These are phyloP conservation scores for Fragosphaeria purpurea DNA, from an alignment of 2,329 filamentous ascomycete genomes.

Conservation along the genomic window DNA sequence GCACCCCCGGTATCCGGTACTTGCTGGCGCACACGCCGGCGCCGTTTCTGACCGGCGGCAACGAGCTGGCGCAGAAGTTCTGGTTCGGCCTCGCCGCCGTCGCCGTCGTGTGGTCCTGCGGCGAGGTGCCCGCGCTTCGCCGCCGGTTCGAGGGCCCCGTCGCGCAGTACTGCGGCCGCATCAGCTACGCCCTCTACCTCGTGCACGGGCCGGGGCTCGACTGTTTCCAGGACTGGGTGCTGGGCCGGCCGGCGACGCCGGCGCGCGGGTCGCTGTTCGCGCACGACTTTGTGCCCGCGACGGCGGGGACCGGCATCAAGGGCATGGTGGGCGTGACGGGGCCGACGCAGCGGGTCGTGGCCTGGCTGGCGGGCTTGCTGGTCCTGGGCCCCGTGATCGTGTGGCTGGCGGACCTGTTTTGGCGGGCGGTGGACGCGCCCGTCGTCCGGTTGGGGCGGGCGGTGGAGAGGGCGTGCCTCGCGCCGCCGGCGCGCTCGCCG, in stretches of 20 bases:
- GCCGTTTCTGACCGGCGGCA: conserved; percentile 18
- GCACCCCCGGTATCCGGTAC: conserved; percentile 23
- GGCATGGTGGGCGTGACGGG: conserved; percentile 23
- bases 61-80: conserved; percentile 24
- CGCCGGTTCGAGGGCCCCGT: conserved; percentile 34
- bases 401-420: conserved; percentile 50
- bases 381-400: conserved; percentile 29
- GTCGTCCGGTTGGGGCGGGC: conserved; percentile 20
- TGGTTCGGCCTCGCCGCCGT: conserved; percentile 27
- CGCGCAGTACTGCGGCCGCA: conserved; percentile 45
- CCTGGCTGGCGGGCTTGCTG: conserved; percentile 29
- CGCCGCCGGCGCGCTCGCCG: no score
- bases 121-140: conserved; percentile 24
- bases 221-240: conserved; percentile 22
- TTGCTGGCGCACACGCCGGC: conserved; percentile 23
- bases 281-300: conserved; percentile 13
- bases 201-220: conserved; percentile 43
- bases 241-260: conserved; percentile 18
- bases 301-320: conserved; percentile 20
- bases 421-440: conserved; percentile 43
- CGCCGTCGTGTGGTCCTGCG: conserved; percentile 27
- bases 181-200: conserved; percentile 49
- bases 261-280: conserved; percentile 14
- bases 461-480: conserved; percentile 18
- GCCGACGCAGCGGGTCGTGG: conserved; percentile 19